Evolutionary conservation across 1,139 yeast species (phyloP).

Genomic region (Yamadazyma atmosphaerica): DNA sequence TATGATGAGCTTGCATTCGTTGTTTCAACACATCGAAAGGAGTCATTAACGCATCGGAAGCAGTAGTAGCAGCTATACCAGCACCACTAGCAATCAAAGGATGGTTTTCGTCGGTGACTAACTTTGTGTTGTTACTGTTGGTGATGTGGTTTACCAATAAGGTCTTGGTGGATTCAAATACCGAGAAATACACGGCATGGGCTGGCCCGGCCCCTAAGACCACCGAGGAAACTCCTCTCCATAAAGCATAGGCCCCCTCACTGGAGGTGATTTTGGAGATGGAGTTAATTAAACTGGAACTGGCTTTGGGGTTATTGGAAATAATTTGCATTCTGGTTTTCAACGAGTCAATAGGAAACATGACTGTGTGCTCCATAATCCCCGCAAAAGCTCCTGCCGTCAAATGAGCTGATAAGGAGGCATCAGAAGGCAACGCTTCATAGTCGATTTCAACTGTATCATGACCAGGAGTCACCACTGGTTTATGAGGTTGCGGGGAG

Average conservation of each 20-base stretch:
- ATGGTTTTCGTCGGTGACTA: conserved; percentile 65
- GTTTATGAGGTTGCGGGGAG: conserved; percentile 8
- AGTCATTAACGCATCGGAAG: conserved; percentile 95
- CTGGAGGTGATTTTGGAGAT: conserved; percentile 75
- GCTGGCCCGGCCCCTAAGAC: conserved; percentile 99
- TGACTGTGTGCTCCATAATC: conserved; percentile 94
- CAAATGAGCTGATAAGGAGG: conserved; percentile 80
- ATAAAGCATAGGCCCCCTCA: conserved; percentile 88
- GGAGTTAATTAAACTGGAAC: conserved; percentile 51
- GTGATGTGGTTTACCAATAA: conserved; percentile 45
- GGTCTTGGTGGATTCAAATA: conserved; percentile 84
- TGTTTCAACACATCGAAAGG: conserved; percentile 97
- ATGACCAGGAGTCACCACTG: conserved; percentile 19
- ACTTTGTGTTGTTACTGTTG: conserved; percentile 29
- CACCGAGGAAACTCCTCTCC: conserved; percentile 95
- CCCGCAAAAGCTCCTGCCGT: conserved; percentile 97
- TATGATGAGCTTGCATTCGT: conserved; percentile 38
- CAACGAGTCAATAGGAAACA: conserved; percentile 95
- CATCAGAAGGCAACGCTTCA: conserved; percentile 88
- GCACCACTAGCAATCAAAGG: conserved; percentile 83
- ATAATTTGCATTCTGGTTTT: conserved; percentile 92
- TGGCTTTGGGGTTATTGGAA: conserved; percentile 39
- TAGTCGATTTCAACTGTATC: conserved; percentile 67
- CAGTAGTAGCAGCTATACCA: conserved; percentile 92
- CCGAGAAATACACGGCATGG: conserved; percentile 96